Conservation (phyloP, 768 basidiomycete genomes). For the Lyophyllum semitale region DNA sequence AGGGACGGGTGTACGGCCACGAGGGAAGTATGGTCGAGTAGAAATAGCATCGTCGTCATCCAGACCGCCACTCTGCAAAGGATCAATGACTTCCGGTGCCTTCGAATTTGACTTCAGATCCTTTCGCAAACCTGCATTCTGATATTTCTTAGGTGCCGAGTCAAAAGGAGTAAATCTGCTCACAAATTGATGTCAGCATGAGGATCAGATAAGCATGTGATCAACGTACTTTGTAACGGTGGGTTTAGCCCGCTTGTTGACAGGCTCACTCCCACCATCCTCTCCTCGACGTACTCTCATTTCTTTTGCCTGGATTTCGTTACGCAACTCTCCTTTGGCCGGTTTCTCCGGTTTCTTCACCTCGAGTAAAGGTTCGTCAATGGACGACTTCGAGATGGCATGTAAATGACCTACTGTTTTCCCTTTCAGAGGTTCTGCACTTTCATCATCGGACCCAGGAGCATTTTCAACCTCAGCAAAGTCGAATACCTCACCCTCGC, state of each 20-base stretch:
- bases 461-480: neutral
- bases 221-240: neutral
- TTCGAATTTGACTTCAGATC: conserved; percentile 4
- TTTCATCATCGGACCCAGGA: neutral
- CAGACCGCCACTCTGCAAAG: conserved; percentile 17
- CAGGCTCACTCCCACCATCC: too few relatives aligned
- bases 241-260: too few relatives aligned
- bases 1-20: neutral
- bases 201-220: neutral
- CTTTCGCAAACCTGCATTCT: too few relatives aligned
- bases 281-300: too few relatives aligned
- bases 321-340: too few relatives aligned
- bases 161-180: conserved; percentile 5
- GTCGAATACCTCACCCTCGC: conserved; percentile 4
- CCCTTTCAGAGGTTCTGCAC: neutral
- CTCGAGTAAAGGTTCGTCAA: too few relatives aligned
- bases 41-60: conserved; percentile 16
- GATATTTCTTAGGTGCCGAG: conserved; percentile 8
- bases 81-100: too few relatives aligned
- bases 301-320: too few relatives aligned
- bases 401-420: neutral
- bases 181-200: neutral
- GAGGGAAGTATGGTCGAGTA: conserved; percentile 6
- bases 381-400: too few relatives aligned
- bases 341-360: too few relatives aligned